Evolutionary conservation across 2,329 filamentous ascomycete genomes (phyloP).

Genomic region (Phialocephala sp.): DNA sequence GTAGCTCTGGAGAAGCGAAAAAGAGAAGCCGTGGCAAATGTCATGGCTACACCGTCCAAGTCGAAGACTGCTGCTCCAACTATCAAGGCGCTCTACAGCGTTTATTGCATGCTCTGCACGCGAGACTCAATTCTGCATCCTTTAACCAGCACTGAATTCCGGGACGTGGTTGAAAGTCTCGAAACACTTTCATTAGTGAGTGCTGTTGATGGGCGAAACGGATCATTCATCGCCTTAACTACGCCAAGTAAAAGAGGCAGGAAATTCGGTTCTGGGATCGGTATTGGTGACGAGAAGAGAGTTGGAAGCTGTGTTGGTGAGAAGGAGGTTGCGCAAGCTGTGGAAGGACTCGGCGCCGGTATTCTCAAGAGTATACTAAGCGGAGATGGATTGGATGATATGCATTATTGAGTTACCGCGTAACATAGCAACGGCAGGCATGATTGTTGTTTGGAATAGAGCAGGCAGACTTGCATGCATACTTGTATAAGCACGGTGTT

Average conservation of each 20-base stretch:
- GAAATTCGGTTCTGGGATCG: conserved; percentile 55
- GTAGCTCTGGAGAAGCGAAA: conserved; percentile 83
- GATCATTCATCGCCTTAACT: conserved; percentile 65
- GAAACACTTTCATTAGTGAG: conserved; percentile 85
- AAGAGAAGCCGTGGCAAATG: conserved; percentile 54
- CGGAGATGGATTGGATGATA: conserved; percentile 45
- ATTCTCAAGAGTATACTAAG: conserved; percentile 68
- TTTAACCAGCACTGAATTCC: conserved; percentile 89
- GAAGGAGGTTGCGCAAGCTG: conserved; percentile 75
- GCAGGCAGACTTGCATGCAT: not conserved
- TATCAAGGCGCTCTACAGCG: conserved; percentile 81
- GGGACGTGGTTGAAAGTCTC: conserved; percentile 87
- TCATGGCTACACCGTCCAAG: conserved; percentile 64
- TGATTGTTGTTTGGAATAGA: conserved; percentile 1
- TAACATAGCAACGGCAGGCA: conserved; percentile 3
- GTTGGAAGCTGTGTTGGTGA: conserved; percentile 82
- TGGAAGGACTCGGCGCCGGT: conserved; percentile 66
- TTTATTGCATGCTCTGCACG: conserved; percentile 83
- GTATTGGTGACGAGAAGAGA: conserved; percentile 72
- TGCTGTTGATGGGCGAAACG: conserved; percentile 72
- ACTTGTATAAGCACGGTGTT: not conserved
- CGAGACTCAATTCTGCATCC: conserved; percentile 89
- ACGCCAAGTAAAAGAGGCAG: conserved; percentile 75
- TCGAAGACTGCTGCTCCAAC: conserved; percentile 70
- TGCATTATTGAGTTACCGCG: not conserved